These are phyloP conservation scores for Nymphaea colorata DNA, from an alignment of 164 flowering plant genomes.

Conservation along the genomic window DNA sequence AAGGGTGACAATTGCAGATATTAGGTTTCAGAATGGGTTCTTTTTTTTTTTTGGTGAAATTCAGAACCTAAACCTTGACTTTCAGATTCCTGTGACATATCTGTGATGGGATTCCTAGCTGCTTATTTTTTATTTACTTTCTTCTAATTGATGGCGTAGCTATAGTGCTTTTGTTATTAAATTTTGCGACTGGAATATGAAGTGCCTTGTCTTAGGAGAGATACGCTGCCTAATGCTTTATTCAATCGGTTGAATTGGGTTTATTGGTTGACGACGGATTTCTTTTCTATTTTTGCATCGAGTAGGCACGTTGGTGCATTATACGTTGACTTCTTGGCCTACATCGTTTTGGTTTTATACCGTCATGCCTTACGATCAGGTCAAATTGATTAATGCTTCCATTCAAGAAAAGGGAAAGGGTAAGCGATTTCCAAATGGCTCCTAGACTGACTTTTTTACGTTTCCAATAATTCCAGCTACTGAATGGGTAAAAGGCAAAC, in stretches of 20 bases:
- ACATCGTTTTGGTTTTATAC: not conserved
- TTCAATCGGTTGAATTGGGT: not conserved
- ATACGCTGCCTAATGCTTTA: too few relatives aligned
- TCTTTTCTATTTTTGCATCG: not conserved
- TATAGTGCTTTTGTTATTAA: too few relatives aligned
- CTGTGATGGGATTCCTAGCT: not conserved
- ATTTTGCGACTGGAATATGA: too few relatives aligned
- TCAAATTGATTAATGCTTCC: not conserved
- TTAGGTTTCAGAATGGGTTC: not conserved
- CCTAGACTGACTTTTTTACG: not conserved
- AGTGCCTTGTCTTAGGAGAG: too few relatives aligned
- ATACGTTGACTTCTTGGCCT: not conserved
- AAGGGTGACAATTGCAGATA: not conserved
- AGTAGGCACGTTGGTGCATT: not conserved
- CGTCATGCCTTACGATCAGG: not conserved
- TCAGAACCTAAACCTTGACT: not conserved
- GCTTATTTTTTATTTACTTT: not conserved
- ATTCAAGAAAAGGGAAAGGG: not conserved
- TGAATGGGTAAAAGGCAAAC: slow-evolving; percentile 62
- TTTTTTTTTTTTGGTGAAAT: not conserved
- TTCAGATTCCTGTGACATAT: not conserved
- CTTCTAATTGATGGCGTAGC: not conserved
- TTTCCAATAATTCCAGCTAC: slow-evolving; percentile 27
- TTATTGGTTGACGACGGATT: not conserved
- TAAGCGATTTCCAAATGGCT: not conserved